Evolutionary conservation across 805 yeast genomes (phyloP).

Genomic region (Maudiozyma saulgeensis): DNA sequence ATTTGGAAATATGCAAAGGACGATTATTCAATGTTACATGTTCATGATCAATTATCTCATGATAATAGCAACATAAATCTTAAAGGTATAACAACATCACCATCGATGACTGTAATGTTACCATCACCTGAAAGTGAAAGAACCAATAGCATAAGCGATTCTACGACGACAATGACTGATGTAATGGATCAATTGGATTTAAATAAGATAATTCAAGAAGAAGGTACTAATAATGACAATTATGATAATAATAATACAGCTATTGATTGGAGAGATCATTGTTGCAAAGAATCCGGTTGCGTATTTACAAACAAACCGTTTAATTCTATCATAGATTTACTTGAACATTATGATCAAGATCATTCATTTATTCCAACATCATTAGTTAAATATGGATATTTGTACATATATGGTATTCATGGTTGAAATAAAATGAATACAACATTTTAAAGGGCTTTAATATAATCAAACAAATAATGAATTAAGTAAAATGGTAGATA

Average conservation of each 20-base stretch:
- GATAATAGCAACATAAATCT: neutral
- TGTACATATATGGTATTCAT: constrained; percentile 5
- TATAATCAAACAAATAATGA: no score
- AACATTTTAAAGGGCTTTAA: neutral
- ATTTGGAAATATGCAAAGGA: constrained; percentile 2
- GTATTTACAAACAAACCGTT: neutral
- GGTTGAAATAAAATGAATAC: neutral
- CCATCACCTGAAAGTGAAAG: constrained; percentile 4
- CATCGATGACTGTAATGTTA: neutral
- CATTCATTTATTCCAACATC: constrained; percentile 17
- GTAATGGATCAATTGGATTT: neutral
- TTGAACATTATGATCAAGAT: constrained; percentile 19
- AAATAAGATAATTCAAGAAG: neutral
- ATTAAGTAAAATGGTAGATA: no score
- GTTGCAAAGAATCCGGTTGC: constrained; percentile 10
- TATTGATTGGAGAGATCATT: constrained; percentile 8
- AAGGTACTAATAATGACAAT: neutral
- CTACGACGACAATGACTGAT: neutral
- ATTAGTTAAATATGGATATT: constrained; percentile 13
- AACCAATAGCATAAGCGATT: neutral
- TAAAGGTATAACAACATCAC: neutral
- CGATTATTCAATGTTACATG: neutral
- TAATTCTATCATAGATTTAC: constrained; percentile 10
- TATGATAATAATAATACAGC: no score
- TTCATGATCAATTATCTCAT: neutral